These are phyloP conservation scores for Phyllachora maydis DNA, from an alignment of 2,329 filamentous ascomycete species.

Conservation along the genomic window DNA sequence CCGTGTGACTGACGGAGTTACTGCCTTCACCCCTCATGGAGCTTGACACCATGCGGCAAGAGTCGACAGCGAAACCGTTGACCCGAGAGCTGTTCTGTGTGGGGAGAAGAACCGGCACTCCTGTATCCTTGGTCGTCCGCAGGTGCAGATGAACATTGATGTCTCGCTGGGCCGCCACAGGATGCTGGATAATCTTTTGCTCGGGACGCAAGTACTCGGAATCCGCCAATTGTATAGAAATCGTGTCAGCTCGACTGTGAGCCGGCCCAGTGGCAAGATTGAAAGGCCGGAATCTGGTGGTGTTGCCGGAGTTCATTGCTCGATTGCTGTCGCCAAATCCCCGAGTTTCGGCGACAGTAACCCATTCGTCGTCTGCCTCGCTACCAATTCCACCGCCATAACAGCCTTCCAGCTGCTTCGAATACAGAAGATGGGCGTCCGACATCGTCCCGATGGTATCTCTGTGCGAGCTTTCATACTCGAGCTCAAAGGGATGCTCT, in stretches of 20 bases:
- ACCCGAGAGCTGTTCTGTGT: too few relatives aligned
- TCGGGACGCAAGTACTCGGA: conserved; percentile 13
- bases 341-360: conserved; percentile 14
- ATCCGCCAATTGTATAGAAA: too few relatives aligned
- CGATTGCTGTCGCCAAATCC: conserved; percentile 8
- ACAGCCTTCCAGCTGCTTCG: too few relatives aligned
- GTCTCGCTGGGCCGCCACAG: neutral
- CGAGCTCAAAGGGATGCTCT: neutral
- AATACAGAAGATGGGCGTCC: neutral
- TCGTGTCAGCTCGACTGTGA: conserved; percentile 7
- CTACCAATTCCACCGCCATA: conserved; percentile 4
- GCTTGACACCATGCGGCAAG: too few relatives aligned
- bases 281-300: conserved; percentile 2
- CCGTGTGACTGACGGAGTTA: too few relatives aligned
- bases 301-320: conserved; percentile 4
- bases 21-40: too few relatives aligned
- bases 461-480: conserved; percentile 1
- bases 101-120: too few relatives aligned
- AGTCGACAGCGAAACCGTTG: too few relatives aligned
- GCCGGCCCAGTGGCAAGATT: conserved; percentile 4
- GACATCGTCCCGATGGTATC: neutral
- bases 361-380: conserved; percentile 17
- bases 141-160: conserved; percentile 2
- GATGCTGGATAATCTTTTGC: neutral
- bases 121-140: neutral